Base-by-base conservation (phyloP, 371 early-diverging fungal genomes). In the Mucor piriformis region DNA sequence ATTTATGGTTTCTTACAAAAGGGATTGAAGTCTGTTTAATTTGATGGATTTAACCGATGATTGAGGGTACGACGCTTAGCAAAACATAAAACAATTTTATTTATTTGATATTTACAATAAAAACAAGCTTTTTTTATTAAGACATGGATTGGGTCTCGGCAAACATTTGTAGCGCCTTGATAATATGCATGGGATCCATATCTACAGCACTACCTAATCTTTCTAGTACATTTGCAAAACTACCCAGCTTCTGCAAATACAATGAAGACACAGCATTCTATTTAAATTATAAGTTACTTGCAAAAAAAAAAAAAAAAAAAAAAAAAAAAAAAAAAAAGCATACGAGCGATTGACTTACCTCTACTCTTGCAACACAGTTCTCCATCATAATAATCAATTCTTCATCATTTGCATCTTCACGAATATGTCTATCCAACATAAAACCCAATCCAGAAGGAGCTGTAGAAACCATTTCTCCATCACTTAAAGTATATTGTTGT, bases 131-230 rank as follows among this genome's bases (percentile, higher is more conserved):
- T 1, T 29, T 29, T 29, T 29, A 29, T 40, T 42, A 18, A 42
- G 18, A 18, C 42, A 42, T 42, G 4, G 42, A 42, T 18, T 18
- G n/a, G 18, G 42, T 69, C 63, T 81, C 74, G 34, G 79, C 78
- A 69, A 82, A 84, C 85, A 85, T 86, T 68, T 84, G 85, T 56
- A 86, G 57, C 2, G 86, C 86, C 16, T 83, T 77, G 27, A 86
- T 49, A 42, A 88, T 84, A 54, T 85, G 79, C 50, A 72, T 65
- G 2, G 83, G 81, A 64, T 88, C 88, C 32, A 83, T 63, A 29
- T 75, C 77, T 33, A 82, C 73, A 1, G 82, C 81, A 32, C 82
- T 76, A n/a, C 85, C 81, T 0, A 88, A 63, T 32, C 78, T 76
- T 51, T 86, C 84, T 24, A 86, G 70, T 10, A 82, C 84, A 27